These are phyloP conservation scores for Cornus suecica DNA, from an alignment of 148 eudicot genomes.

Conservation along the genomic window DNA sequence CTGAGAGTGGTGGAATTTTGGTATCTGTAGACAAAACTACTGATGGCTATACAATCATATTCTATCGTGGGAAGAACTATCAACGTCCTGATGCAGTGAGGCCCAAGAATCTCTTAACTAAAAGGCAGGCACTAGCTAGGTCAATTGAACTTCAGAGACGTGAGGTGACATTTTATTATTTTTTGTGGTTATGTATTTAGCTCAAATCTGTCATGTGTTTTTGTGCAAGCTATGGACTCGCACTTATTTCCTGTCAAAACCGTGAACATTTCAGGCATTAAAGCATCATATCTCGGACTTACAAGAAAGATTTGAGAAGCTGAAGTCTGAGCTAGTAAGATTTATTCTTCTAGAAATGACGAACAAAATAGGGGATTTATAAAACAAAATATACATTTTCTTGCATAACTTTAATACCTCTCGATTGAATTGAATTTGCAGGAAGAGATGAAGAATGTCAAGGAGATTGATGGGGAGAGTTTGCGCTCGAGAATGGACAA, in stretches of 20 bases:
- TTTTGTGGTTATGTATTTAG: not conserved
- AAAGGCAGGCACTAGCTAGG: conserved; percentile 89
- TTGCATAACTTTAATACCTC: not conserved
- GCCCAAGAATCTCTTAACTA: conserved; percentile 71
- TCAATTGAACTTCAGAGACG: conserved; percentile 92
- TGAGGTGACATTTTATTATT: conserved; percentile 48
- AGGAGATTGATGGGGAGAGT: conserved; percentile 50
- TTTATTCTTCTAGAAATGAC: not conserved
- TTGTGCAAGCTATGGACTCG: not conserved
- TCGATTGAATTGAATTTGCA: conserved; percentile 21
- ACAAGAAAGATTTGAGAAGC: conserved; percentile 49
- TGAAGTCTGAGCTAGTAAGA: conserved; percentile 70
- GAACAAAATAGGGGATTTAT: not conserved
- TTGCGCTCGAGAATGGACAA: conserved; percentile 43
- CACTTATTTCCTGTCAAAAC: conserved; percentile 6
- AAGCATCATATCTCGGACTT: conserved; percentile 72
- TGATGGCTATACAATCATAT: conserved; percentile 68
- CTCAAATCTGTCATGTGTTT: not conserved
- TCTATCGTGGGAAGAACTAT: conserved; percentile 96
- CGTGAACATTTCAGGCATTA: conserved; percentile 54
- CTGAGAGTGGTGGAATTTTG: conserved; percentile 84
- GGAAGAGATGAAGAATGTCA: conserved; percentile 43
- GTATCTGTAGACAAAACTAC: conserved; percentile 72
- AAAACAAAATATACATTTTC: not conserved
- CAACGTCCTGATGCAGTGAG: conserved; percentile 50